Conservation (phyloP, 495 filamentous ascomycete genomes). For the Aspergillus heteromorphus region DNA sequence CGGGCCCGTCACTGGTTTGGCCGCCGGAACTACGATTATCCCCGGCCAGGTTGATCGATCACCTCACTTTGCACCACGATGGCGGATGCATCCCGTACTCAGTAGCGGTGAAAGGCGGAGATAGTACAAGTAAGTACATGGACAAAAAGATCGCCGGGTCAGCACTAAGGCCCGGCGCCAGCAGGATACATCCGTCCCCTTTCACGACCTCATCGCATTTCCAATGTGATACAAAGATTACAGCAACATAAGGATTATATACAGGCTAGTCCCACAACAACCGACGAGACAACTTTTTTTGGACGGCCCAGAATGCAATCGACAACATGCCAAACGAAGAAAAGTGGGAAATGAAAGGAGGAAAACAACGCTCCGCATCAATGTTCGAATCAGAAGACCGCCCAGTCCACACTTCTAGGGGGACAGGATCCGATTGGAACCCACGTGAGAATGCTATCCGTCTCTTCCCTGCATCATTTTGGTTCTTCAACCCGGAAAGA, state of each 20-base stretch:
- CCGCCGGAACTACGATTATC: not conserved
- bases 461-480: not conserved
- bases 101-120: no score
- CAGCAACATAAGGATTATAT: conserved; percentile 13
- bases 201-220: conserved; percentile 1
- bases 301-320: conserved; percentile 6
- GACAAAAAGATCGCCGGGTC: not conserved
- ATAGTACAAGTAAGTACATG: not conserved
- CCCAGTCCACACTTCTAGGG: not conserved
- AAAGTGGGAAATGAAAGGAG: not conserved
- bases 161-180: not conserved
- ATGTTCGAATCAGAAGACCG: not conserved
- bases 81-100: not conserved
- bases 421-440: not conserved
- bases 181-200: not conserved
- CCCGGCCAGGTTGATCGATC: not conserved
- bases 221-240: conserved; percentile 2
- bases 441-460: not conserved
- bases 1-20: not conserved
- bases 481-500: conserved; percentile 1
- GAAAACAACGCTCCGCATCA: not conserved
- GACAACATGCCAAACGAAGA: conserved; percentile 5
- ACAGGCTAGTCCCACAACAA: conserved; percentile 7
- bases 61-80: not conserved
- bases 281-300: conserved; percentile 9